These are phyloP conservation scores for Globisporangium acanthophoron DNA, from an alignment of 352 stramenopile genomes.

Conservation along the genomic window DNA sequence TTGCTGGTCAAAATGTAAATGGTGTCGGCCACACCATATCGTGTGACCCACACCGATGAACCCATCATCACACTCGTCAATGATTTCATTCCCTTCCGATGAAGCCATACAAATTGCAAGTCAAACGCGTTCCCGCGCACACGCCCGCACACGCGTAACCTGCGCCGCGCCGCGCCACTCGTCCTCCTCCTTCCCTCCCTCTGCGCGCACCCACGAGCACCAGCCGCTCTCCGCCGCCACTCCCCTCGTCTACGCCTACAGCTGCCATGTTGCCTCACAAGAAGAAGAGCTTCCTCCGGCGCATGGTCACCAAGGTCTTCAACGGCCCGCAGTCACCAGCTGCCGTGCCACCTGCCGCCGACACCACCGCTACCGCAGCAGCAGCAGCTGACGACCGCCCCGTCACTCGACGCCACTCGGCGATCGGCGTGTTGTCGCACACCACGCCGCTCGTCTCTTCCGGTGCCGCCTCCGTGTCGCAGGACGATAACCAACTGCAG, in stretches of 20 bases:
- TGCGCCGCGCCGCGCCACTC: neutral
- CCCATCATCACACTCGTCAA: neutral
- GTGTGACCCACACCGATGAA: neutral
- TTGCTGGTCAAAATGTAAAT: neutral
- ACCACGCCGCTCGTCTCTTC: neutral
- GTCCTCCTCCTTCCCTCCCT: neutral
- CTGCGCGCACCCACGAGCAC: neutral
- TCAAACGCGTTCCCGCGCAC: neutral
- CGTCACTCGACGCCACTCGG: conserved; percentile 1
- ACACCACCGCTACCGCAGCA: neutral
- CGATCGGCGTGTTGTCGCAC: neutral
- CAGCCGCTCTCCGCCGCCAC: too few species aligned
- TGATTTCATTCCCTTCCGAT: neutral
- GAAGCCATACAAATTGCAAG: conserved; percentile 1
- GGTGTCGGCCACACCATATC: neutral
- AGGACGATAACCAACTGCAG: neutral
- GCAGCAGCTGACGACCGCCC: neutral
- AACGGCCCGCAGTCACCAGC: neutral
- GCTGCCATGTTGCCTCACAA: neutral
- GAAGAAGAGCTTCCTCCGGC: conserved; percentile 1
- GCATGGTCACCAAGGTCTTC: conserved; percentile 3
- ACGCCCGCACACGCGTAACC: neutral
- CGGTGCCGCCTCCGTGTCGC: neutral
- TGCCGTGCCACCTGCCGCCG: neutral
- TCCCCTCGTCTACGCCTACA: neutral